Percentiles rank a stretch among this genome's conserved stretches.
Evolutionary conservation across 345 rosid species (phyloP).

Genomic region (Jatropha curcas): DNA sequence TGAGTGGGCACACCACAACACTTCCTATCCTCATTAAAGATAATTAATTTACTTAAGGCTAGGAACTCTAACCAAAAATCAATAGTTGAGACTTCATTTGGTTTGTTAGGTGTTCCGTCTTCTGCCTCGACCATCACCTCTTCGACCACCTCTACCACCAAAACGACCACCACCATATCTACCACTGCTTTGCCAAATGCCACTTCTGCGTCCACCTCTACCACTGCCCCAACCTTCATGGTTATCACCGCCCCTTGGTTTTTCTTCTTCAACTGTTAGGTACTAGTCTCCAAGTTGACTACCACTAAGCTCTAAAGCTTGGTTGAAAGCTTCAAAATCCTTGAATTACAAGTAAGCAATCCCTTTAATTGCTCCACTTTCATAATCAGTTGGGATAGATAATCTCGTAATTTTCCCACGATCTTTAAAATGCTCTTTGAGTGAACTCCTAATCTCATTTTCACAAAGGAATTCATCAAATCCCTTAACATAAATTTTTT

Average conservation of each 20-base stretch:
- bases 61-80: background rate
- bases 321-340: conserved; percentile 42
- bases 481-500: conserved; percentile 56
- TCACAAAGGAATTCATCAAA: conserved; percentile 52
- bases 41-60: background rate
- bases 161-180: conserved; percentile 36
- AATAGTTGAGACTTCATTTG: conserved; percentile 18
- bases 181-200: conserved; percentile 36
- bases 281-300: conserved; percentile 46
- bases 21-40: too few relatives aligned
- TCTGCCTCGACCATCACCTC: conserved; percentile 21
- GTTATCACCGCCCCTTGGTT: conserved; percentile 51
- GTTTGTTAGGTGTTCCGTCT: conserved; percentile 13
- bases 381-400: conserved; percentile 64
- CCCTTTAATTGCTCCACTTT: conserved; percentile 67
- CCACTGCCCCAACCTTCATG: conserved; percentile 38
- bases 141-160: conserved; percentile 29
- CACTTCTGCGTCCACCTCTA: conserved; percentile 39
- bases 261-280: conserved; percentile 70
- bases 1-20: too few relatives aligned
- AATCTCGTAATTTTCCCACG: conserved; percentile 72
- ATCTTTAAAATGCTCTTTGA: conserved; percentile 57
- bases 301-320: conserved; percentile 65
- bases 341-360: conserved; percentile 67
- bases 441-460: conserved; percentile 55